Evolutionary conservation across 2,329 filamentous ascomycete species (phyloP).

Genomic region (Diaporthe sp.): DNA sequence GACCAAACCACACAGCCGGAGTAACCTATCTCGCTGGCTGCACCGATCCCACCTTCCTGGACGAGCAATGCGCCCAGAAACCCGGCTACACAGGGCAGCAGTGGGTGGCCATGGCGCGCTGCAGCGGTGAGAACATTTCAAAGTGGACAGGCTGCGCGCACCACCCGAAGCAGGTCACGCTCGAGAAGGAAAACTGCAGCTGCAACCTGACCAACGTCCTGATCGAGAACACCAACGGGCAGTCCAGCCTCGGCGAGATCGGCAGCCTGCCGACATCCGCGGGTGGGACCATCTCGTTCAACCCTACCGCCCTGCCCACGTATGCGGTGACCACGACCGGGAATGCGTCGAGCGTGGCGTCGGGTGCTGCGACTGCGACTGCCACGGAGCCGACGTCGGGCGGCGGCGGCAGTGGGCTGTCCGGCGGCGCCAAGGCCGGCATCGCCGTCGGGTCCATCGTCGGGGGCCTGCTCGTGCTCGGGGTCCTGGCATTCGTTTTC

Average conservation of each 20-base stretch:
- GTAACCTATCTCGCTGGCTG: slow-evolving; percentile 22
- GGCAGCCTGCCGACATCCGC: slow-evolving; percentile 16
- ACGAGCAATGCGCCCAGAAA: slow-evolving; percentile 31
- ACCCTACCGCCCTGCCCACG: slow-evolving; percentile 26
- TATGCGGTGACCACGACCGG: slow-evolving; percentile 16
- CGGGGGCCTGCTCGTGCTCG: slow-evolving; percentile 13
- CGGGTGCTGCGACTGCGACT: slow-evolving; percentile 18
- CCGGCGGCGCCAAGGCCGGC: slow-evolving; percentile 10
- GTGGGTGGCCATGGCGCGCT: slow-evolving; percentile 29
- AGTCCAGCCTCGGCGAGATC: slow-evolving; percentile 26
- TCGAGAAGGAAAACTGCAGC: slow-evolving; percentile 28
- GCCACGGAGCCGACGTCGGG: neutral
- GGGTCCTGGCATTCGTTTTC: neutral
- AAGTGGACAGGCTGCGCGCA: slow-evolving; percentile 19
- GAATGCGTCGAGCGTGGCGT: neutral
- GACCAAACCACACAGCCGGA: neutral
- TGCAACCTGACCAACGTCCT: slow-evolving; percentile 24
- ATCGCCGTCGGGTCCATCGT: slow-evolving; percentile 29
- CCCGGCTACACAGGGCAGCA: slow-evolving; percentile 20
- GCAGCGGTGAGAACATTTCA: slow-evolving; percentile 20
- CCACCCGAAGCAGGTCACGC: neutral
- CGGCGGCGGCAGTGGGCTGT: neutral
- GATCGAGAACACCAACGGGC: slow-evolving; percentile 23
- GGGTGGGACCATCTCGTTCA: slow-evolving; percentile 23
- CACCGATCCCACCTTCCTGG: slow-evolving; percentile 27